Evolutionary conservation across 768 basidiomycete species (phyloP).

Genomic region (Kwoniella newhampshirensis): DNA sequence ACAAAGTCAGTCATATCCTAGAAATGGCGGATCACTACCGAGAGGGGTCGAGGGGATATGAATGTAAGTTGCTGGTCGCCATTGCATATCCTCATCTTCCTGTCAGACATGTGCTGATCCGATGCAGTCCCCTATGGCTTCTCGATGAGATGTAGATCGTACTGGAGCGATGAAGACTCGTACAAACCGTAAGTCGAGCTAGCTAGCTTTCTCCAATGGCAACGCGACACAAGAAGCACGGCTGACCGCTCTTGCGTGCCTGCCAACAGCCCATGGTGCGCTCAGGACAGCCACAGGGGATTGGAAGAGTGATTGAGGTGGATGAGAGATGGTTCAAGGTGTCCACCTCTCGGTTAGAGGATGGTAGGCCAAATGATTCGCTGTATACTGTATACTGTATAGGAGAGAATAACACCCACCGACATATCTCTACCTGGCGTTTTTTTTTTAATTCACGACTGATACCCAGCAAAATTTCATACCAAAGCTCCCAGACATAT

Average conservation of each 20-base stretch:
- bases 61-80: conserved; percentile 25
- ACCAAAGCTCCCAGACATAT: too few species aligned
- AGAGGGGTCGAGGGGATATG: conserved; percentile 39
- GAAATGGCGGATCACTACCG: conserved; percentile 34
- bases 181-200: conserved; percentile 38
- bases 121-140: conserved; percentile 38
- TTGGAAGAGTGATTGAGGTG: conserved; percentile 19
- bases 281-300: conserved; percentile 11
- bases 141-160: conserved; percentile 42
- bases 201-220: neutral
- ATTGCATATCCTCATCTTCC: neutral
- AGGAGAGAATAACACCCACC: too few species aligned
- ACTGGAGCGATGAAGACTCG: conserved; percentile 38
- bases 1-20: conserved; percentile 25
- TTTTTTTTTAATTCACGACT: too few species aligned
- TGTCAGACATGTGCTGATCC: neutral
- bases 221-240: too few species aligned
- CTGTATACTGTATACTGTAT: too few species aligned
- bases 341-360: too few species aligned
- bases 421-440: too few species aligned
- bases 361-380: too few species aligned
- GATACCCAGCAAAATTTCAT: too few species aligned
- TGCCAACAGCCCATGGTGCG: conserved; percentile 27
- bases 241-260: too few species aligned
- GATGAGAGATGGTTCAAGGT: too few species aligned